Evolutionary conservation across 139 green algal genomes (phyloP).

Genomic region (Chlorella vulgaris): DNA sequence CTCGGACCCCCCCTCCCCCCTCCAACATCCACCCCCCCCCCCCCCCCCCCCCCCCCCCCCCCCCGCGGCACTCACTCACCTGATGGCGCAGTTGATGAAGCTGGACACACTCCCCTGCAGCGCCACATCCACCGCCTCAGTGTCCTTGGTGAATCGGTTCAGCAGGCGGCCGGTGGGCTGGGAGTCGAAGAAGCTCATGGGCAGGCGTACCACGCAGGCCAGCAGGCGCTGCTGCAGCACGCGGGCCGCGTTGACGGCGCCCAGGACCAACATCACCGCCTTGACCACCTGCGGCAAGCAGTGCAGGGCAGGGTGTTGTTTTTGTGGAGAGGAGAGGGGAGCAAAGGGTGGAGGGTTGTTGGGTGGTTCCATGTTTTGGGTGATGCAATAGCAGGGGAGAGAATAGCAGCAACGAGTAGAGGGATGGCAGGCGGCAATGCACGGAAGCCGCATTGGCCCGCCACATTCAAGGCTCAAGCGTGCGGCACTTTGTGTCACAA

Average conservation of each 20-base stretch:
- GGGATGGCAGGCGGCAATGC: too few species aligned
- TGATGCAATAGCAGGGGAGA: too few species aligned
- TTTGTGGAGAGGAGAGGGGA: not conserved
- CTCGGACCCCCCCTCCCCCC: too few species aligned
- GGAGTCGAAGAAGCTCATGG: constrained; percentile 90
- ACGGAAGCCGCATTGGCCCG: too few species aligned
- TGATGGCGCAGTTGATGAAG: constrained; percentile 57
- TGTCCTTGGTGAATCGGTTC: constrained; percentile 89
- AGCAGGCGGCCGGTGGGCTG: constrained; percentile 82
- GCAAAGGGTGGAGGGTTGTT: not conserved
- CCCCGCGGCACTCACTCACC: not conserved
- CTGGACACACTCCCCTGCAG: constrained; percentile 57
- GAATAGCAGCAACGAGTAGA: too few species aligned
- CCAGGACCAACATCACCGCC: constrained; percentile 56
- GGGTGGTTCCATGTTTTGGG: too few species aligned
- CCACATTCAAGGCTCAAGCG: too few species aligned
- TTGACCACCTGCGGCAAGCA: constrained; percentile 22
- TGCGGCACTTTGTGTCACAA: too few species aligned
- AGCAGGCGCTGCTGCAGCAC: constrained; percentile 59
- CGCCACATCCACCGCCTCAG: constrained; percentile 72
- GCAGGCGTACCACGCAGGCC: constrained; percentile 67
- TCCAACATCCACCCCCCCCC: not conserved
- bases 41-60: not conserved
- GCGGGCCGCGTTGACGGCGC: constrained; percentile 48
- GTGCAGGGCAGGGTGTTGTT: too few species aligned